Evolutionary conservation across 2,329 filamentous ascomycete species (phyloP).

Genomic region (Trichoderma asperellum): DNA sequence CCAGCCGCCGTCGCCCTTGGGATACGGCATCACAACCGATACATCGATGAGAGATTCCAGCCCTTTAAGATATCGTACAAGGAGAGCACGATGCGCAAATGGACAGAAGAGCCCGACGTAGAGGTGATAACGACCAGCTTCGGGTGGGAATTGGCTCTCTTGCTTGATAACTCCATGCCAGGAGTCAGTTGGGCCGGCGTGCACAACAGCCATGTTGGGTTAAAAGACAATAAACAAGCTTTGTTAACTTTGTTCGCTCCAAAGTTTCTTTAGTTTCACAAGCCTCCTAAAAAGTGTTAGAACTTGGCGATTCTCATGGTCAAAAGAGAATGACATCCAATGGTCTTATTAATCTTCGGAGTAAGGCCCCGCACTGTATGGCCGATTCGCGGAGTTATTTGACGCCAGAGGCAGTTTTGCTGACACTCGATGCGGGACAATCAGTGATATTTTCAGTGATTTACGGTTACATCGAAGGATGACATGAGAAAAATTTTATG

Average conservation of each 20-base stretch:
- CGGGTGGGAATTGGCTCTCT: conserved; percentile 54
- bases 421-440: conserved; percentile 2
- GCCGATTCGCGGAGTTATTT: not conserved
- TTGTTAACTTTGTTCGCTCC: too few relatives aligned
- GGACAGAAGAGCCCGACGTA: conserved; percentile 65
- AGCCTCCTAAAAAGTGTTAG: not conserved
- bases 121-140: conserved; percentile 62
- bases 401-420: conserved; percentile 4
- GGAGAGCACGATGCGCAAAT: conserved; percentile 72
- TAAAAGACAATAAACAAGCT: not conserved
- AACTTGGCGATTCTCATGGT: not conserved
- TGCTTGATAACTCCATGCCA: conserved; percentile 35
- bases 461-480: not conserved
- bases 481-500: not conserved
- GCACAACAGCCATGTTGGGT: conserved; percentile 27
- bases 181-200: conserved; percentile 33
- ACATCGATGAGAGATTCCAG: conserved; percentile 70
- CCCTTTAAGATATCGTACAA: conserved; percentile 72
- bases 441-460: not conserved
- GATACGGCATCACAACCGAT: conserved; percentile 66
- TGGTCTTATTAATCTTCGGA: not conserved
- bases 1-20: conserved; percentile 68
- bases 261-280: not conserved
- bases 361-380: conserved; percentile 6
- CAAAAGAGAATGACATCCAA: not conserved